phyloP scores from a whole-genome alignment of 2,329 filamentous ascomycete species.

The Truncatella angustata region DNA sequence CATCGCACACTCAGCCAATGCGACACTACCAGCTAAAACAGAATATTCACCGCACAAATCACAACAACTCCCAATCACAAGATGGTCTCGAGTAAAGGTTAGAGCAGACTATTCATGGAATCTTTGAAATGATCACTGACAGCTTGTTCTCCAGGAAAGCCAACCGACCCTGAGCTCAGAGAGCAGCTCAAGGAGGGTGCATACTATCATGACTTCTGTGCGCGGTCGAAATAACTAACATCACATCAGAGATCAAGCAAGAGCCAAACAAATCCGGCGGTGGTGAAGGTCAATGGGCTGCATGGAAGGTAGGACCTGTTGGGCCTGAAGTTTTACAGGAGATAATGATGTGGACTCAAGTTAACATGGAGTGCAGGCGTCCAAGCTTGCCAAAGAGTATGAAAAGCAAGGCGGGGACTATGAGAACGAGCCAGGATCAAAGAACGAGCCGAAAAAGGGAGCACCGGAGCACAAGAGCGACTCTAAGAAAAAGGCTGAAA shows the following conservation, averaged over 20 bases:
- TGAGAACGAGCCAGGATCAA: slow-evolving; percentile 38
- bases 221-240: background rate
- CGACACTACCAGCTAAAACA: background rate
- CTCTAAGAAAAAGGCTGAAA: slow-evolving; percentile 10
- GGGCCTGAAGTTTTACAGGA: background rate
- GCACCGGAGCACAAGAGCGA: slow-evolving; percentile 15
- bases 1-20: too few species aligned
- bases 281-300: slow-evolving; percentile 36
- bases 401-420: slow-evolving; percentile 40
- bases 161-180: slow-evolving; percentile 37
- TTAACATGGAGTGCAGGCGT: slow-evolving; percentile 27
- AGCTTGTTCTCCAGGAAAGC: slow-evolving; percentile 27
- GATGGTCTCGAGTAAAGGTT: slow-evolving; percentile 6
- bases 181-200: slow-evolving; percentile 37
- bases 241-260: slow-evolving; percentile 35
- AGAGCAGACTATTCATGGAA: background rate
- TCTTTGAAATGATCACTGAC: background rate
- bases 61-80: background rate
- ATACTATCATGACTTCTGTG: background rate
- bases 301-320: slow-evolving; percentile 30
- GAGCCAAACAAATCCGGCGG: slow-evolving; percentile 40
- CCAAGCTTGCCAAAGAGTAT: slow-evolving; percentile 40
- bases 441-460: slow-evolving; percentile 31
- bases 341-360: too few species aligned
- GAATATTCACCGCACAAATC: background rate